Percentiles rank a stretch among this genome's conserved stretches.
Evolutionary conservation across 768 basidiomycete species (phyloP).

Genomic region (Chalciporus pseudorubinellus): DNA sequence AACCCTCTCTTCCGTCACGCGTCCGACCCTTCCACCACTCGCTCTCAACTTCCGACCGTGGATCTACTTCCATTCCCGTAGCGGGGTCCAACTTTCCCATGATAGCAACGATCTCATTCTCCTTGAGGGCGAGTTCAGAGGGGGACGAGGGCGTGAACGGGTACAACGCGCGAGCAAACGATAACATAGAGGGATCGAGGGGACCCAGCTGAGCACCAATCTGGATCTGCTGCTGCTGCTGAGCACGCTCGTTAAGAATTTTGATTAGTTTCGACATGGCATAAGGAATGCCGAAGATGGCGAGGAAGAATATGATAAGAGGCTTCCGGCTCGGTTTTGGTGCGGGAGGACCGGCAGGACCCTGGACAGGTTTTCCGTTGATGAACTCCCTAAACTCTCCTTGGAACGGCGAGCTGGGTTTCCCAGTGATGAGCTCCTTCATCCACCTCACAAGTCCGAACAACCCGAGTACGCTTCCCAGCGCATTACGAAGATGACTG

Average conservation of each 20-base stretch:
- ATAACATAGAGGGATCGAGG: slow-evolving; percentile 74
- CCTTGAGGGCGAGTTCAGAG: slow-evolving; percentile 76
- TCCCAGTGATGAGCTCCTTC: slow-evolving; percentile 56
- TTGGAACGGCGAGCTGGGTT: slow-evolving; percentile 44
- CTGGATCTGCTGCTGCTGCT: slow-evolving; percentile 42
- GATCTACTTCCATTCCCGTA: slow-evolving; percentile 67
- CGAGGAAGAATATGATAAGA: slow-evolving; percentile 87
- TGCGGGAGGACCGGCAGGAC: slow-evolving; percentile 36
- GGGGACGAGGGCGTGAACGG: slow-evolving; percentile 72
- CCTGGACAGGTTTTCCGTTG: slow-evolving; percentile 58
- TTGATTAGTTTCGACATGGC: slow-evolving; percentile 89
- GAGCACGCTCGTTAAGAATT: slow-evolving; percentile 64
- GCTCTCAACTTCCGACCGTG: slow-evolving; percentile 53
- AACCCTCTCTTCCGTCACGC: slow-evolving; percentile 87
- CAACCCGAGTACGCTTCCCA: slow-evolving; percentile 89
- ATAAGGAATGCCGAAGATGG: slow-evolving; percentile 90
- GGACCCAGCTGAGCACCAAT: slow-evolving; percentile 41
- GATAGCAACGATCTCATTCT: slow-evolving; percentile 93
- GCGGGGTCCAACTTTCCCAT: slow-evolving; percentile 74
- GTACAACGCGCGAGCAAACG: slow-evolving; percentile 82
- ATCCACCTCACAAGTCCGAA: slow-evolving; percentile 91
- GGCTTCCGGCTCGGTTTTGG: slow-evolving; percentile 85
- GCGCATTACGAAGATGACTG: slow-evolving; percentile 83
- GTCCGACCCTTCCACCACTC: slow-evolving; percentile 98
- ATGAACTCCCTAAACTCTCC: slow-evolving; percentile 78